Evolutionary conservation across 305 asterid species (phyloP).

Genomic region (Solanum hybrid): DNA sequence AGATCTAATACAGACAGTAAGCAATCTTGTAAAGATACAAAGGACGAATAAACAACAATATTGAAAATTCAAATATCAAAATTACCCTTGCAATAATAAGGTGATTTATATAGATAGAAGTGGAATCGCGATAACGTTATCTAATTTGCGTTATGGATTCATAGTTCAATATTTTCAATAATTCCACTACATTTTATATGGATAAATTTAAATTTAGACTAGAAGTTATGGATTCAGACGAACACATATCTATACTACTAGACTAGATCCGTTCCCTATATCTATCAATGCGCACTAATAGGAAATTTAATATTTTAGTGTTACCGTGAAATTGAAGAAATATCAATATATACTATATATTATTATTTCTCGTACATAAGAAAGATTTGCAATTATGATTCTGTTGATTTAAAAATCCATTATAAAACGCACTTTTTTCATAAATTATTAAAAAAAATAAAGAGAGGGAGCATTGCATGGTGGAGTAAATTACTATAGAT

Average conservation of each 20-base stretch:
- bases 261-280: not conserved
- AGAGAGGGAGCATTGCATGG: not conserved
- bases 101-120: not conserved
- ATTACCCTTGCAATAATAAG: not conserved
- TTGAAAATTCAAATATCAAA: not conserved
- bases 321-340: not conserved
- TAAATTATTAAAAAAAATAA: not conserved
- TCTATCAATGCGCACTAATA: not conserved
- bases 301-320: not conserved
- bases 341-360: not conserved
- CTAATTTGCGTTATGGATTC: not conserved
- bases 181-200: not conserved
- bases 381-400: slow-evolving; percentile 12
- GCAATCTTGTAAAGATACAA: slow-evolving; percentile 12
- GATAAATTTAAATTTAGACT: not conserved
- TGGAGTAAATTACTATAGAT: not conserved
- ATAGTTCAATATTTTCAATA: not conserved
- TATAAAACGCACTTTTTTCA: not conserved
- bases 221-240: not conserved
- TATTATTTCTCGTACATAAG: not conserved
- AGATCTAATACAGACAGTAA: slow-evolving; percentile 9
- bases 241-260: not conserved
- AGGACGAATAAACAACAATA: not conserved
- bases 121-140: not conserved
- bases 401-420: not conserved